Percentiles rank a stretch among this genome's conserved stretches.
Conservation (phyloP, 164 flowering plant genomes). For the Chloranthus sessilifolius region DNA sequence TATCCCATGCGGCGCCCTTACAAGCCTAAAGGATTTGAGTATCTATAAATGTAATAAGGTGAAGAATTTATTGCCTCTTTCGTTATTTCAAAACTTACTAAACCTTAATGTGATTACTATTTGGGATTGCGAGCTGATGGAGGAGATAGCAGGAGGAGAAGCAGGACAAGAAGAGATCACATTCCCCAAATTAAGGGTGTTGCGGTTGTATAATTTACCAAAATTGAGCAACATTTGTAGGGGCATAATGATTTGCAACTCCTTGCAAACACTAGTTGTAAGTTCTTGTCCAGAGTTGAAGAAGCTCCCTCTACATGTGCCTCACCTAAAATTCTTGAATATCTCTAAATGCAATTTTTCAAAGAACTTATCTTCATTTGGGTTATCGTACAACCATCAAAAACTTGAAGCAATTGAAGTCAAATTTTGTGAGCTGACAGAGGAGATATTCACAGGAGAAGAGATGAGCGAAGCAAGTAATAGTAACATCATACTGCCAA, state of each 20-base stretch:
- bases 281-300: not conserved
- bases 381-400: no score
- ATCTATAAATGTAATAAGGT: not conserved
- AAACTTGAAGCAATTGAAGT: no score
- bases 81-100: constrained; percentile 1
- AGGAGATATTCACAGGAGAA: no score
- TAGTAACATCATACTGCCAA: no score
- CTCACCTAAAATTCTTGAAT: no score
- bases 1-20: not conserved
- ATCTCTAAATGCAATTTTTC: no score
- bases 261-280: not conserved
- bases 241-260: constrained; percentile 1
- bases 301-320: no score
- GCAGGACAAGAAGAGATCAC: not conserved
- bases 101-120: constrained; percentile 5
- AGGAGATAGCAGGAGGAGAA: constrained; percentile 7
- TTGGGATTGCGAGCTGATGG: not conserved
- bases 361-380: no score
- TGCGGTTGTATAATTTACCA: constrained; percentile 1
- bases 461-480: no score
- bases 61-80: constrained; percentile 3
- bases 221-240: constrained; percentile 7
- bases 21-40: not conserved
- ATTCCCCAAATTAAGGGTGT: constrained; percentile 6
- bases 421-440: no score